A percentile compares a stretch with the other conserved stretches of the same genome.
phyloP scores from a whole-genome alignment of 805 yeast genomes.

The Schizosaccharomyces osmophilus region DNA sequence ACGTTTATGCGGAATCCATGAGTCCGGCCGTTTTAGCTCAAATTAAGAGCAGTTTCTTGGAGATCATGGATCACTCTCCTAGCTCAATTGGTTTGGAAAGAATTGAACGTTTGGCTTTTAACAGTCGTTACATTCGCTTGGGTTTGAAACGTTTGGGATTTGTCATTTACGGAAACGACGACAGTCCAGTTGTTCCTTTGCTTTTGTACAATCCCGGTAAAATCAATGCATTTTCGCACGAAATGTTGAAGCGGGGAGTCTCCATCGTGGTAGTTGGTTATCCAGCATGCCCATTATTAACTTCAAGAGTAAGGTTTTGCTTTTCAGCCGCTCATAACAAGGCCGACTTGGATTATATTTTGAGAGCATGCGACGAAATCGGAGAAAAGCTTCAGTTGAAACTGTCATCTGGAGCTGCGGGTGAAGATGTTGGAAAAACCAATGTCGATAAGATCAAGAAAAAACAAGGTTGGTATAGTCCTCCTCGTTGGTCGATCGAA shows the following conservation, averaged over 20 bases:
- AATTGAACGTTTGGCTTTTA: constrained; percentile 79
- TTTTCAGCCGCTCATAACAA: constrained; percentile 78
- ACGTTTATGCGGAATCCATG: constrained; percentile 57
- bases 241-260: constrained; percentile 50
- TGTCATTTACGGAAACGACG: constrained; percentile 83
- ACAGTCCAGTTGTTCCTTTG: constrained; percentile 85
- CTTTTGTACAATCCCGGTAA: constrained; percentile 73
- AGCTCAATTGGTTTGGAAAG: constrained; percentile 90
- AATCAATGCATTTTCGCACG: constrained; percentile 77
- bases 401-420: constrained; percentile 14
- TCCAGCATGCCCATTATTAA: constrained; percentile 85
- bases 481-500: constrained; percentile 2
- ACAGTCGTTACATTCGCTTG: constrained; percentile 73
- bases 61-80: constrained; percentile 55
- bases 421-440: background rate
- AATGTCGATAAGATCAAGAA: background rate
- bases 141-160: constrained; percentile 85
- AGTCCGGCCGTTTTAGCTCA: constrained; percentile 70
- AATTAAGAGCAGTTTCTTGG: constrained; percentile 52
- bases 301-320: constrained; percentile 81
- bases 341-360: constrained; percentile 67
- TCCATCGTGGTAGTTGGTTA: constrained; percentile 94
- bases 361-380: constrained; percentile 44
- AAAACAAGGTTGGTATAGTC: background rate
- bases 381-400: constrained; percentile 60